Evolutionary conservation across 306 rosid species (phyloP).

Genomic region (Cicer chorassanicum): DNA sequence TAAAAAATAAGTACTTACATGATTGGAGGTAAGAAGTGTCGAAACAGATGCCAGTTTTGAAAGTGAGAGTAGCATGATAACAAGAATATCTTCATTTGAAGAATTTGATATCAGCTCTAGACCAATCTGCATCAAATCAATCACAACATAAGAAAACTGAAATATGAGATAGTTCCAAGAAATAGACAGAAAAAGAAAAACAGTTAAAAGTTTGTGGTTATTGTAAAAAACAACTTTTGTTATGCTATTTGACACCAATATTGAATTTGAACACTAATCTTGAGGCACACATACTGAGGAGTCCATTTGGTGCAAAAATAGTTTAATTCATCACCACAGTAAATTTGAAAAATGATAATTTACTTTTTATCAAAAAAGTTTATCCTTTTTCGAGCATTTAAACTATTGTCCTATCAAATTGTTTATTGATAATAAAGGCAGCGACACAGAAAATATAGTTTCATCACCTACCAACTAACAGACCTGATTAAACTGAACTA

Average conservation of each 20-base stretch:
- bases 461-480: conserved; percentile 22
- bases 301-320: background rate
- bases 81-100: conserved; percentile 60
- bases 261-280: conserved; percentile 19
- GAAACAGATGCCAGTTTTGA: conserved; percentile 67
- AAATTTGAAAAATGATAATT: conserved; percentile 1
- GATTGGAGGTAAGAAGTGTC: conserved; percentile 57
- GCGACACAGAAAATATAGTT: conserved; percentile 16
- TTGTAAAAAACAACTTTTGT: background rate
- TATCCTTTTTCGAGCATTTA: conserved; percentile 8
- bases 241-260: conserved; percentile 10
- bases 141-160: conserved; percentile 25
- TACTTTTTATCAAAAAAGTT: background rate
- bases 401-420: background rate
- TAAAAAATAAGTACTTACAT: conserved; percentile 52
- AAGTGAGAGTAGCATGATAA: conserved; percentile 71
- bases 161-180: conserved; percentile 7
- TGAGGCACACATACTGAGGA: background rate
- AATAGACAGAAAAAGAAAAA: background rate
- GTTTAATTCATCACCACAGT: background rate
- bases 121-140: conserved; percentile 64
- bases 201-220: conserved; percentile 8
- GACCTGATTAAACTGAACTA: background rate
- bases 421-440: conserved; percentile 5
- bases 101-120: conserved; percentile 55